Conservation (phyloP, 2,329 filamentous ascomycete genomes). For the Zasmidium citrigriseum region DNA sequence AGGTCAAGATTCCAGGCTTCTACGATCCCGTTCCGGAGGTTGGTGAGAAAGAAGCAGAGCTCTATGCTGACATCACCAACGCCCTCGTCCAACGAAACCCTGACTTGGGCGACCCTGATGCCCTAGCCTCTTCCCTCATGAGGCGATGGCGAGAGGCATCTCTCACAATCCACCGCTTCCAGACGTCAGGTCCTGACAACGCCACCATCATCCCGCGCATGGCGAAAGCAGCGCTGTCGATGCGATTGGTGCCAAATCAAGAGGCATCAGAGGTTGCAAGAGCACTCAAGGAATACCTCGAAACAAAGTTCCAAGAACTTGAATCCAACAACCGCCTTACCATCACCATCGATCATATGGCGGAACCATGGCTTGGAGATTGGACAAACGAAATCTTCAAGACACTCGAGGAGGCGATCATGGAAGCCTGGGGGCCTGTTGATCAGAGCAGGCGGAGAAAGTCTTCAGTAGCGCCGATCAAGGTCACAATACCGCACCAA, state of each 20-base stretch:
- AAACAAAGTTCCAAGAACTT: constrained; percentile 70
- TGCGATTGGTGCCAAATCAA: constrained; percentile 92
- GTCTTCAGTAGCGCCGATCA: constrained; percentile 18
- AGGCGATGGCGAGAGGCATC: constrained; percentile 94
- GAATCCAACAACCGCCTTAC: constrained; percentile 78
- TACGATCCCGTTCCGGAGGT: constrained; percentile 81
- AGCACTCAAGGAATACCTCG: constrained; percentile 66
- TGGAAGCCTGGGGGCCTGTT: constrained; percentile 75
- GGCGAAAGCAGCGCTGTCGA: constrained; percentile 83
- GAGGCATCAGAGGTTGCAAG: constrained; percentile 76
- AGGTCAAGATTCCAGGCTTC: constrained; percentile 82
- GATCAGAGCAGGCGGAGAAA: constrained; percentile 32
- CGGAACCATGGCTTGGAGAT: constrained; percentile 87
- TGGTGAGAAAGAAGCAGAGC: constrained; percentile 71
- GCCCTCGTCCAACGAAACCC: constrained; percentile 74
- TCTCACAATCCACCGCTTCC: constrained; percentile 88
- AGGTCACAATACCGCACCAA: constrained; percentile 10
- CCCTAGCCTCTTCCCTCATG: constrained; percentile 84
- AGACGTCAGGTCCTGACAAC: constrained; percentile 84
- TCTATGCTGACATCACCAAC: constrained; percentile 81
- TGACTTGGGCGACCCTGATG: constrained; percentile 61
- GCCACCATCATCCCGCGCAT: constrained; percentile 88
- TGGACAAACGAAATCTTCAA: constrained; percentile 88
- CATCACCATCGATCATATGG: constrained; percentile 86
- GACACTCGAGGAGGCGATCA: constrained; percentile 81